A percentile compares a stretch with the other conserved stretches of the same genome.
Evolutionary conservation across 2,329 filamentous ascomycete species (phyloP).

Genomic region (Septoria linicola): DNA sequence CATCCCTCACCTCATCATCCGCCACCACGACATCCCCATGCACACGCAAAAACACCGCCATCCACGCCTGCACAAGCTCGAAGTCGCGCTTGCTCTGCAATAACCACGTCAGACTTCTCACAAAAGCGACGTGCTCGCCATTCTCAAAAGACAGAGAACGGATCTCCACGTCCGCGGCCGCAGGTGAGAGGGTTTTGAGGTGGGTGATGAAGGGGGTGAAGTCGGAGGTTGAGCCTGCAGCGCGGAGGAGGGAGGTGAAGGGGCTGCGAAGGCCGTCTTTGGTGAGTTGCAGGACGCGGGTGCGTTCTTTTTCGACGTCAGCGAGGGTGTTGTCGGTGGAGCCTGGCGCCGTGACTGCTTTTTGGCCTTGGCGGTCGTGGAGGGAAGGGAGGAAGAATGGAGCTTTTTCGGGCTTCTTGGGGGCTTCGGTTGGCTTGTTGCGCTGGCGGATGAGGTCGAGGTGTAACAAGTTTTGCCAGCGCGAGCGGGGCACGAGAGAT

Average conservation of each 20-base stretch:
- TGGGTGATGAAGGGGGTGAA: constrained; percentile 72
- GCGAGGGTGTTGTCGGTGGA: constrained; percentile 28
- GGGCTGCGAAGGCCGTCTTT: constrained; percentile 15
- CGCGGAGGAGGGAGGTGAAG: constrained; percentile 52
- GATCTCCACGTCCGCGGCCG: constrained; percentile 85
- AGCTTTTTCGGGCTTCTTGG: constrained; percentile 88
- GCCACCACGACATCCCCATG: constrained; percentile 63
- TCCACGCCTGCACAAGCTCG: constrained; percentile 94
- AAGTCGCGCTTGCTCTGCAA: constrained; percentile 74
- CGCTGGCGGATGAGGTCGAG: constrained; percentile 86
- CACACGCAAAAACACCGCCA: constrained; percentile 85
- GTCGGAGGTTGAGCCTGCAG: constrained; percentile 52
- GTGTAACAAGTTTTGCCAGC: constrained; percentile 93
- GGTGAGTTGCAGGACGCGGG: constrained; percentile 34
- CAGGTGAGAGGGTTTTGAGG: constrained; percentile 76
- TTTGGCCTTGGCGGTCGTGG: constrained; percentile 36
- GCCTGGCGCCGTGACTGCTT: constrained; percentile 18
- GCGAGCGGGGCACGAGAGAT: constrained; percentile 81
- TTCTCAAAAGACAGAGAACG: constrained; percentile 63
- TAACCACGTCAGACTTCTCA: constrained; percentile 72
- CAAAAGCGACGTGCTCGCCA: constrained; percentile 74
- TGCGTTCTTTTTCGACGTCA: constrained; percentile 36
- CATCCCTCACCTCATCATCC: constrained; percentile 54
- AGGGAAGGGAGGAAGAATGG: constrained; percentile 88
- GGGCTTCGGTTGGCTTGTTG: constrained; percentile 89